Evolutionary conservation across 2,329 filamentous ascomycete genomes (phyloP), one percentile per base, ranked within the genome.

Genomic region (Zasmidium citrigriseum): DNA sequence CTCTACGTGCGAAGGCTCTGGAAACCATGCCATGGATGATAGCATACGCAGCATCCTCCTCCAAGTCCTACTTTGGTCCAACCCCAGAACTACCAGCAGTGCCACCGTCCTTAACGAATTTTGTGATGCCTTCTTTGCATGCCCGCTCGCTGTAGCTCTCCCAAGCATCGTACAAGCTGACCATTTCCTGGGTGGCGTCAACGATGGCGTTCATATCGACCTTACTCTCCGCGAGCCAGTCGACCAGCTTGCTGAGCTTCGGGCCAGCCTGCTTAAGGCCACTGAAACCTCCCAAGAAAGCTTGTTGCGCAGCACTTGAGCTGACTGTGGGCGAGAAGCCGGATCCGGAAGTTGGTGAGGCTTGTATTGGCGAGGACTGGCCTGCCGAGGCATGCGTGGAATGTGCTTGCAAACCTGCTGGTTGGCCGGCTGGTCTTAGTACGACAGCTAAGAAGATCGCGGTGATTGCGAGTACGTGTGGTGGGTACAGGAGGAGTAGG

Each of bases 181-280:
- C 90, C 62, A 96, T 83, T 76, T 96, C 93, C 75, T 97, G 93
- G 0, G 90, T 93, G 69, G 89, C 91, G 74, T 96, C 91, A 52
- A 96, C 89, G 73, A 96, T 88, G 27, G 87, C 89, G 64, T 90
- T 86, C 68, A 96, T 89, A 68, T 96, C 90, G 46, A 96, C 85
- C 57, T 86, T 89, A 68, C 90, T 95, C 71, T 96, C 91, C 1
- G 92, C 89, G 57, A 96, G 80, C 89, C 92, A 97, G 44, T 85
- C 84, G 10, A 91, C 84, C 44, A 96, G 82, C 67, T 72, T 79
- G 68, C 54, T 76, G 60, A 64, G 72, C 73, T 67, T 71, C 70
- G 64, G 73, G 59, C 64, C 75, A 64, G 54, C 74, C 67, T 65
- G 73, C 72, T 69, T 70, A 1, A 70, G 61, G 7, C 68, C 67